These are phyloP conservation scores for Solanum aculeatissimum DNA, from an alignment of 305 asterid species.

Conservation along the genomic window DNA sequence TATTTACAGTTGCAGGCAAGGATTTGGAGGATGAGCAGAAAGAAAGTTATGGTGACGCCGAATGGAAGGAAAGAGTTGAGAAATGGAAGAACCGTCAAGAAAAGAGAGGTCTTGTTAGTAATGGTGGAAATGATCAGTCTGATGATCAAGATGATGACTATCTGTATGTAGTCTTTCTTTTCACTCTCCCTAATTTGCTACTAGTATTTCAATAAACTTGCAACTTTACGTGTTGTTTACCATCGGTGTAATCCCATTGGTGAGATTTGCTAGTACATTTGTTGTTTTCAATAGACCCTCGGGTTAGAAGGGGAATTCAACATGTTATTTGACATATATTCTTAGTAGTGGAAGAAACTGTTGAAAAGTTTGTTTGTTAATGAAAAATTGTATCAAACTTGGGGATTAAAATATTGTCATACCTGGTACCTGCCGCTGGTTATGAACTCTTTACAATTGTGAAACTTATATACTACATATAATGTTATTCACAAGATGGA, in stretches of 20 bases:
- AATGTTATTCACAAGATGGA: background rate
- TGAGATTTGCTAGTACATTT: background rate
- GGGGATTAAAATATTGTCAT: no score
- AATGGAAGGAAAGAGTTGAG: slow-evolving; percentile 74
- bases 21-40: slow-evolving; percentile 52
- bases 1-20: slow-evolving; percentile 36
- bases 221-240: background rate
- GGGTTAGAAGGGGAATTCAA: background rate
- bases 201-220: background rate
- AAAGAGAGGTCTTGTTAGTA: slow-evolving; percentile 54
- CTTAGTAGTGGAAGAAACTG: background rate
- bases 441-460: background rate
- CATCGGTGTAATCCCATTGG: background rate
- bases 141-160: slow-evolving; percentile 41
- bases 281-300: background rate
- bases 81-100: slow-evolving; percentile 76
- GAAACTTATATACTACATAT: background rate
- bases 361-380: background rate
- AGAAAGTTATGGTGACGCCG: slow-evolving; percentile 37
- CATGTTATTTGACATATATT: background rate
- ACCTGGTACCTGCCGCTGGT: no score
- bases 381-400: no score
- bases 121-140: slow-evolving; percentile 24
- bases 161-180: slow-evolving; percentile 6
- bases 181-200: background rate